phyloP scores from a whole-genome alignment of 495 filamentous ascomycete species.

The Podospora australis region DNA sequence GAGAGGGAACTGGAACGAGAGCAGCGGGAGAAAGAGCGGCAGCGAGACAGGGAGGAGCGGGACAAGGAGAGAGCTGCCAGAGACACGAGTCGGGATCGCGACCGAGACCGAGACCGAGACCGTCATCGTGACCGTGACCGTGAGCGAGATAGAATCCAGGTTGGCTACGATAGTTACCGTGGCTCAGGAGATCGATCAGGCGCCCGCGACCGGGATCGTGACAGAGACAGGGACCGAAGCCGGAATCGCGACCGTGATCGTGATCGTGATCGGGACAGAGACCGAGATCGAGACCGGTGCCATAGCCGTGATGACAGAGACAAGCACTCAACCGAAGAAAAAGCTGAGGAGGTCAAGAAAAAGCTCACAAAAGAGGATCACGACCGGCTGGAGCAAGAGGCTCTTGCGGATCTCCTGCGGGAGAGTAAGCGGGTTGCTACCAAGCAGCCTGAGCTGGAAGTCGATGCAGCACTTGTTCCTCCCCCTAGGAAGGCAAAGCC shows the following conservation, averaged over 20 bases:
- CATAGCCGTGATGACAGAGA: conserved; percentile 13
- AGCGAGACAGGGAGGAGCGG: conserved; percentile 29
- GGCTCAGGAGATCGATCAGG: conserved; percentile 21
- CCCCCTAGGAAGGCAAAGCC: conserved; percentile 46
- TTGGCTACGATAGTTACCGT: conserved; percentile 19
- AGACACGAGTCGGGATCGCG: conserved; percentile 27
- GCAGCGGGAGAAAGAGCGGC: conserved; percentile 47
- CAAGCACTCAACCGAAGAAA: conserved; percentile 15
- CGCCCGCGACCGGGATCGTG: conserved; percentile 27
- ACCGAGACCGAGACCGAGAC: conserved; percentile 28
- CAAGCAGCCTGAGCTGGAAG: conserved; percentile 45
- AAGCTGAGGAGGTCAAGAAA: conserved; percentile 36
- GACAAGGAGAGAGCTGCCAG: conserved; percentile 30
- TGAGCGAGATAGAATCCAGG: conserved; percentile 29
- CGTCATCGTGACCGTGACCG: conserved; percentile 19
- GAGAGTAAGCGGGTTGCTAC: conserved; percentile 43
- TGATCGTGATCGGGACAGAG: conserved; percentile 27
- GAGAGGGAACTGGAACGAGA: conserved; percentile 53
- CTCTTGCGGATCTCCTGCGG: conserved; percentile 46
- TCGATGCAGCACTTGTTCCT: conserved; percentile 47
- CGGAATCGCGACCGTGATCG: conserved; percentile 27
- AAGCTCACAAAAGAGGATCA: conserved; percentile 49
- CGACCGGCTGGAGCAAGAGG: conserved; percentile 48
- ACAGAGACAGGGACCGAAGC: conserved; percentile 27
- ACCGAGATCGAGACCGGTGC: conserved; percentile 26